Conservation (phyloP, 352 stramenopile species). For the Globisporangium rhizosaccharum region DNA sequence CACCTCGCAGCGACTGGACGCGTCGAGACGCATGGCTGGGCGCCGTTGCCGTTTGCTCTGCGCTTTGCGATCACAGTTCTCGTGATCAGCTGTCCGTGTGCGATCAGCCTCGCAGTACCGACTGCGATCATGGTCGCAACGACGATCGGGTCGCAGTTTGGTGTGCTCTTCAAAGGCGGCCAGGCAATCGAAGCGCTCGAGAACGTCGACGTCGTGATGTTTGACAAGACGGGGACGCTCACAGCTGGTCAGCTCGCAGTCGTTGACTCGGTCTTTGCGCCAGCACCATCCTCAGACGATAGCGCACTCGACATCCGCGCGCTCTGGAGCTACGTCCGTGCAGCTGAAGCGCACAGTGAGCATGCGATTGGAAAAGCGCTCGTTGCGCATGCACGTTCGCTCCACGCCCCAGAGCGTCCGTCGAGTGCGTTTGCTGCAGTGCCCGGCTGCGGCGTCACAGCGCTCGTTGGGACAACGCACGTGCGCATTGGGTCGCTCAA, state of each 20-base stretch:
- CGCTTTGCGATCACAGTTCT: conserved; percentile 79
- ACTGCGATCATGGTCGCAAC: conserved; percentile 79
- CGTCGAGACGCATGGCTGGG: conserved; percentile 47
- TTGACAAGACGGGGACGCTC: conserved; percentile 80
- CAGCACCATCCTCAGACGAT: neutral
- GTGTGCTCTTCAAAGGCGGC: conserved; percentile 78
- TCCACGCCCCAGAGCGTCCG: conserved; percentile 18
- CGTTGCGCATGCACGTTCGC: conserved; percentile 30
- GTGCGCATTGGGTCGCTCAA: conserved; percentile 60
- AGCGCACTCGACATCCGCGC: conserved; percentile 3
- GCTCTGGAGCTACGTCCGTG: conserved; percentile 42
- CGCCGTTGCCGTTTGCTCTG: conserved; percentile 61
- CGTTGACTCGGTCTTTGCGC: conserved; percentile 14
- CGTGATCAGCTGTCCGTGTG: conserved; percentile 74
- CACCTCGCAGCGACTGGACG: conserved; percentile 31
- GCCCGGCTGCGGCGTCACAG: conserved; percentile 60
- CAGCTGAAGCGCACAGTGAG: conserved; percentile 54
- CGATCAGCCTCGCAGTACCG: conserved; percentile 68
- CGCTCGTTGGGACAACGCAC: conserved; percentile 21
- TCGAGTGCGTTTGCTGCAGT: conserved; percentile 36
- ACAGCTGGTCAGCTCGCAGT: conserved; percentile 55
- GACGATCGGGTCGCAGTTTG: conserved; percentile 70
- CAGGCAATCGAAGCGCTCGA: conserved; percentile 63
- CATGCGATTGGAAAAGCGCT: conserved; percentile 63
- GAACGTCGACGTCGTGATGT: conserved; percentile 65